Conservation (phyloP, 345 rosid genomes). For the Ceriops tagal region DNA sequence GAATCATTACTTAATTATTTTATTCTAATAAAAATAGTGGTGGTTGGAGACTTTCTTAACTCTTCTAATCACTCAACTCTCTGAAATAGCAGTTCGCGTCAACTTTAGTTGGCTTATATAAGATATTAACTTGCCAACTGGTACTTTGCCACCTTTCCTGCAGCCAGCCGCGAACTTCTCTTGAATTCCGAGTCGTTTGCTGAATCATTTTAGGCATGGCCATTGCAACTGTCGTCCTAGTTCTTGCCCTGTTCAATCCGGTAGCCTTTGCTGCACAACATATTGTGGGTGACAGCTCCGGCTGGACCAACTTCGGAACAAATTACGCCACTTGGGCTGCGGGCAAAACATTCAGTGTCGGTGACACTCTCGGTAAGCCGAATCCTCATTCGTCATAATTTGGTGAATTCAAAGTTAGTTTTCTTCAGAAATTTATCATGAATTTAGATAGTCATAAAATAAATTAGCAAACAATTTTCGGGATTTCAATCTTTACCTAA, state of each 20-base stretch:
- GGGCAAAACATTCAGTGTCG: constrained; percentile 39
- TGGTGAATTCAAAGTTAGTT: no score
- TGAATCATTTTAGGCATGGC: constrained; percentile 6
- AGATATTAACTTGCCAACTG: not conserved
- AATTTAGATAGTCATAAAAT: no score
- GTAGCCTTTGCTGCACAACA: constrained; percentile 29
- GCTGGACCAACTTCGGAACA: constrained; percentile 30
- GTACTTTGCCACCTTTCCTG: not conserved
- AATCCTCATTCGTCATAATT: not conserved
- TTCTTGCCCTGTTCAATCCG: constrained; percentile 34
- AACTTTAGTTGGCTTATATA: not conserved
- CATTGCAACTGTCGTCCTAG: constrained; percentile 26
- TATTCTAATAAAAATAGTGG: no score
- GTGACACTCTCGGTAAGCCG: constrained; percentile 42
- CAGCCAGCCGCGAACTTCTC: not conserved
- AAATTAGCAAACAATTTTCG: not conserved
- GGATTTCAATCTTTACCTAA: no score
- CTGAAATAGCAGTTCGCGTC: not conserved
- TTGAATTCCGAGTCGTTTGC: not conserved
- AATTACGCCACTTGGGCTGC: constrained; percentile 34
- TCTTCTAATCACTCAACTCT: not conserved
- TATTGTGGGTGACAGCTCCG: constrained; percentile 36
- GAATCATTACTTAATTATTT: not conserved
- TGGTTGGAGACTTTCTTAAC: no score
- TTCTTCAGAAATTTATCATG: not conserved